A percentile compares a stretch with the other conserved stretches of the same genome.
Evolutionary conservation across 768 basidiomycete genomes (phyloP).

Genomic region (Lactifluus volemus): DNA sequence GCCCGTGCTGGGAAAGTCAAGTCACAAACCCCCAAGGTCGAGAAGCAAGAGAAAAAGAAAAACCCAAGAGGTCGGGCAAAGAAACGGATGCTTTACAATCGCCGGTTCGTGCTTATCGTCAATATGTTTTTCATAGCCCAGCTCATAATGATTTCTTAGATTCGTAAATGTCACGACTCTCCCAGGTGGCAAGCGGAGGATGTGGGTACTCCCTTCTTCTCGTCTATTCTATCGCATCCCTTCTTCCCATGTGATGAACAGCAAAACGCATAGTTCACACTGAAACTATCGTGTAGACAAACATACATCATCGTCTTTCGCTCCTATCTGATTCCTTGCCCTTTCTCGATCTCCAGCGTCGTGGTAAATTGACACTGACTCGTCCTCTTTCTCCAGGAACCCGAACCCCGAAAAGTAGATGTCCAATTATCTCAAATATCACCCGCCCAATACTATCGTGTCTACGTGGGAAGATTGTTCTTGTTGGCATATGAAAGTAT

Average conservation of each 20-base stretch:
- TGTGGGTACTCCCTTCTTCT: conserved; percentile 53
- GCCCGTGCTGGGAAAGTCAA: conserved; percentile 99
- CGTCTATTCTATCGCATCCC: conserved; percentile 12
- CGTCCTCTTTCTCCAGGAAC: conserved; percentile 25
- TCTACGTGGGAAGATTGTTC: not conserved
- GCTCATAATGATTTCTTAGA: conserved; percentile 30
- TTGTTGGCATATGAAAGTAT: not conserved
- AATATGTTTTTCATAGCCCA: not conserved
- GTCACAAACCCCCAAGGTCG: conserved; percentile 96
- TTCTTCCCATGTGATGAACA: conserved; percentile 44
- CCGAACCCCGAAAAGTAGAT: conserved; percentile 33
- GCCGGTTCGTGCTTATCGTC: conserved; percentile 49
- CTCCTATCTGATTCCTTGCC: conserved; percentile 84
- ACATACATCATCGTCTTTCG: conserved; percentile 92
- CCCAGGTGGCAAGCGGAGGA: conserved; percentile 89
- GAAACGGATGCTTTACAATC: conserved; percentile 92
- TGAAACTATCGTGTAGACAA: conserved; percentile 82
- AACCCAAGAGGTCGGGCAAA: conserved; percentile 94
- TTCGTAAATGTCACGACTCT: conserved; percentile 91
- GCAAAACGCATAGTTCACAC: conserved; percentile 89
- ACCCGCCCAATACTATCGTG: not conserved
- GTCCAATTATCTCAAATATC: not conserved
- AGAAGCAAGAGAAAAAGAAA: conserved; percentile 99
- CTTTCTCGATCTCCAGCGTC: not conserved
- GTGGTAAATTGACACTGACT: not conserved